Evolutionary conservation across 805 yeast genomes (phyloP), one percentile per base, ranked within the genome.

Genomic region (Phaffomyces antillensis): DNA sequence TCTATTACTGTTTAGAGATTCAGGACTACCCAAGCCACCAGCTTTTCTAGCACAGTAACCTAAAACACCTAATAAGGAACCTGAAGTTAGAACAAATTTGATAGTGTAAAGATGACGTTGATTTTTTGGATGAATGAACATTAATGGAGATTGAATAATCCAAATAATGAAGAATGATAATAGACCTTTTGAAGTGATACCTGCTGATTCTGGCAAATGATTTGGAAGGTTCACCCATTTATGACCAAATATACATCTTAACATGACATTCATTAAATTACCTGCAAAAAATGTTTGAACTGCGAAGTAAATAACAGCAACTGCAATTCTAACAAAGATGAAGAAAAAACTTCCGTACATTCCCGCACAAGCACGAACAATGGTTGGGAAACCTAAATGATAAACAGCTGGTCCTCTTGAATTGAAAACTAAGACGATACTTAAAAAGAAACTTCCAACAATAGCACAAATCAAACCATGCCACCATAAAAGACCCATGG

Each of bases 81-180:
- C 45, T 13, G 35, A 66, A 75, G 43, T 40, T 5, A 30, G 7
- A 5, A 40, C 31, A 6, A 40, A 40, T 23, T 40, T 40, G 9
- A 32, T 17, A 4, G 42, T 40, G n/a, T 40, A 40, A 12, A 40
- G 13, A 30, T 40, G 42, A 33, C 42, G 42, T 40, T 40, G 42
- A 3, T 13, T 17, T 15, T 31, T 18, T 33, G 42, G 42, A 33
- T 40, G 42, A 6, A 40, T 12, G 15, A 40, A 33, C 42, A 40
- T 40, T 15, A 40, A 12, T 24, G 42, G 42, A 15, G 33, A 40
- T 32, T 40, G 42, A 24, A 40, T 33, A 5, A 40, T 18, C 42
- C 42, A 40, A 23, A 40, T 16, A 7, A 40, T 15, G 34, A 40
- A 40, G 16, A 40, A 40, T n/a, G 42, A 30, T 17, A 40, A 24